phyloP scores from a whole-genome alignment of 441 rosid species.

The Pelargonium hybrid region DNA sequence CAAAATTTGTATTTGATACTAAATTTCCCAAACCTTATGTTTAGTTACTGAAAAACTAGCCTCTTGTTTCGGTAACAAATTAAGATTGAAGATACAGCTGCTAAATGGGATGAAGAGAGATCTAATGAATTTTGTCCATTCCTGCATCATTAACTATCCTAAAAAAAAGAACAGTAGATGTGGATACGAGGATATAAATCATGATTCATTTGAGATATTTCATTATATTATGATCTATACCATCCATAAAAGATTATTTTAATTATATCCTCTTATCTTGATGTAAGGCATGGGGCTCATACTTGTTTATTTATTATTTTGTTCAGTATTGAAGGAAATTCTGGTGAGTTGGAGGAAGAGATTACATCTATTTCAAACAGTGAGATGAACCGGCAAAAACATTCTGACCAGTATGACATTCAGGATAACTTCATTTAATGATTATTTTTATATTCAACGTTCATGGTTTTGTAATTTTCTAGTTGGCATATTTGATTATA shows the following conservation, averaged over 20 bases:
- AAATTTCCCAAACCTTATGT: too few relatives aligned
- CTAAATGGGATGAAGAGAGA: neutral
- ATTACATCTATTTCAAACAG: constrained; percentile 17
- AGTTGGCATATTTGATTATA: constrained; percentile 21
- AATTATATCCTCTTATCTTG: neutral
- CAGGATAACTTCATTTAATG: neutral
- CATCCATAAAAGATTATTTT: neutral
- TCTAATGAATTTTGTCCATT: neutral
- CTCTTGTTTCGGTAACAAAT: neutral
- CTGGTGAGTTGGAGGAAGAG: constrained; percentile 21
- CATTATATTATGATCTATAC: neutral
- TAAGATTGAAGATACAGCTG: neutral
- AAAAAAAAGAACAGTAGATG: neutral
- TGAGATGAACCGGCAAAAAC: constrained; percentile 18
- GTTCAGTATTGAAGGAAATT: constrained; percentile 20
- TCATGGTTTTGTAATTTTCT: constrained; percentile 2
- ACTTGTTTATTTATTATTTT: constrained; percentile 9
- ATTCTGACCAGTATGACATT: constrained; percentile 21
- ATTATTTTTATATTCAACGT: neutral
- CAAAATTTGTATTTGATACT: too few relatives aligned
- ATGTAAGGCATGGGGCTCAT: neutral
- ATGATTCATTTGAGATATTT: neutral
- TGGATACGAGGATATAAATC: neutral
- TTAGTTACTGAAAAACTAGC: too few relatives aligned
- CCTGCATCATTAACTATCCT: neutral